Base-by-base conservation (phyloP, 371 early-diverging fungal genomes). In the Funneliformis caledonium region DNA sequence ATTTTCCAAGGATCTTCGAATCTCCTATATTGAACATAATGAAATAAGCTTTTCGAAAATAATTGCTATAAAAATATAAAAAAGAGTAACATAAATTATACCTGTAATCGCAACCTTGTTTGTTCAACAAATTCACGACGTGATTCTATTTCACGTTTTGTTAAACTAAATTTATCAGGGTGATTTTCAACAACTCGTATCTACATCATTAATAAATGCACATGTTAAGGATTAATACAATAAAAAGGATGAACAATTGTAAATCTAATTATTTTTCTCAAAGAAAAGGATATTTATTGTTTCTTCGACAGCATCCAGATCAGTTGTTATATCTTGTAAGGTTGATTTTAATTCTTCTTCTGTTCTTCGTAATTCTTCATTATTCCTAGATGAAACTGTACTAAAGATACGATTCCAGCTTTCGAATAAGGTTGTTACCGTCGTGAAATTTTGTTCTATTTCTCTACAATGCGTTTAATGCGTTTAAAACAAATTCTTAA, bases 361-460 rank as follows among this genome's bases (percentile, higher is more conserved):
- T 43, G 92, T 89, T 88, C 91, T 89, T 52, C 88, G 14, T 9
- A 91, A 81, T 61, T 91, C 92, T 72, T 91, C 91, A 81, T 90
- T 91, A n/a, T 86, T 83, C 33, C 89, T 87, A 12, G 92, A 91
- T 48, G 88, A 85, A 19, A 91, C 92, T 5, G 91, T 91, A 81
- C 87, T 90, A 45, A 88, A 88, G 74, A 91, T 91, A 56, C 92
- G 86, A 75, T 88, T 88, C 90, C 90, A 91, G 33, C 89, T 89
- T 65, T 88, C 87, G 67, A 86, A 90, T 65, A 91, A 83, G 8
- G 84, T 86, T 45, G 83, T 82, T 5, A 88, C 91, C 80, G 86
- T 89, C 8, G 80, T 79, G 31, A 91, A 76, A 4, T 86, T 85
- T 11, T 88, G 85, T 73, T 90, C 86, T 1, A 90, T 90, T 80